These are phyloP conservation scores for Trichoderma brevicompactum DNA, from an alignment of 2,329 filamentous ascomycete species.

Conservation along the genomic window DNA sequence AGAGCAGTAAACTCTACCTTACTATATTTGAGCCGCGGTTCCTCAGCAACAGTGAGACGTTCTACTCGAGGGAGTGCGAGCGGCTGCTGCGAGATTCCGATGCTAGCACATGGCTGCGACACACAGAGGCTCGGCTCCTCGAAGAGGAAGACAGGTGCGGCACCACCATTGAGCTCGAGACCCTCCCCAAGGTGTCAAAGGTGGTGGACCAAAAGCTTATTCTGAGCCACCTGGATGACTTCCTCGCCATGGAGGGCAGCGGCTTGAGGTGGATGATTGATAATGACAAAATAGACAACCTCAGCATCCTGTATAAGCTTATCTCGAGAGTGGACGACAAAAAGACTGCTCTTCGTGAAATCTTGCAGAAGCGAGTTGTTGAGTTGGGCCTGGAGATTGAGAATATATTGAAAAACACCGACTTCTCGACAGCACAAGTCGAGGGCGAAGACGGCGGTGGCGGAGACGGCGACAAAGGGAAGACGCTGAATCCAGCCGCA, in stretches of 20 bases:
- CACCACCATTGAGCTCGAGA: constrained; percentile 76
- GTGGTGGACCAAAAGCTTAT: constrained; percentile 86
- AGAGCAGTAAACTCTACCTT: constrained; percentile 80
- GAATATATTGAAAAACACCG: constrained; percentile 60
- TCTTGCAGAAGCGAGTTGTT: constrained; percentile 74
- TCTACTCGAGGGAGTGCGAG: constrained; percentile 78
- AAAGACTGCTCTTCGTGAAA: constrained; percentile 70
- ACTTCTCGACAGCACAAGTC: constrained; percentile 52
- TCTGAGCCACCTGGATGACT: constrained; percentile 73
- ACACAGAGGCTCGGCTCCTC: constrained; percentile 71
- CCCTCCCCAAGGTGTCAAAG: constrained; percentile 70
- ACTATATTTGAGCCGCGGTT: constrained; percentile 82
- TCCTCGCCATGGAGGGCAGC: constrained; percentile 82
- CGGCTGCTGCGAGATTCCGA: constrained; percentile 76
- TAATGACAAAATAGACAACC: constrained; percentile 78
- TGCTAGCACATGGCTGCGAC: constrained; percentile 78
- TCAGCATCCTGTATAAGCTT: constrained; percentile 80
- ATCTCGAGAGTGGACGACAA: constrained; percentile 76
- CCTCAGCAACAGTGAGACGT: constrained; percentile 68
- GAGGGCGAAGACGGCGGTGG: constrained; percentile 50
- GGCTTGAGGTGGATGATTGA: constrained; percentile 90
- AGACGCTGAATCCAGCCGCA: constrained; percentile 57
- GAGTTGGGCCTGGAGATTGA: constrained; percentile 86
- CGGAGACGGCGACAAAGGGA: constrained; percentile 47
- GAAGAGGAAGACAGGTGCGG: constrained; percentile 84